Evolutionary conservation across 441 rosid genomes (phyloP).

Genomic region (Syzygium malaccense): DNA sequence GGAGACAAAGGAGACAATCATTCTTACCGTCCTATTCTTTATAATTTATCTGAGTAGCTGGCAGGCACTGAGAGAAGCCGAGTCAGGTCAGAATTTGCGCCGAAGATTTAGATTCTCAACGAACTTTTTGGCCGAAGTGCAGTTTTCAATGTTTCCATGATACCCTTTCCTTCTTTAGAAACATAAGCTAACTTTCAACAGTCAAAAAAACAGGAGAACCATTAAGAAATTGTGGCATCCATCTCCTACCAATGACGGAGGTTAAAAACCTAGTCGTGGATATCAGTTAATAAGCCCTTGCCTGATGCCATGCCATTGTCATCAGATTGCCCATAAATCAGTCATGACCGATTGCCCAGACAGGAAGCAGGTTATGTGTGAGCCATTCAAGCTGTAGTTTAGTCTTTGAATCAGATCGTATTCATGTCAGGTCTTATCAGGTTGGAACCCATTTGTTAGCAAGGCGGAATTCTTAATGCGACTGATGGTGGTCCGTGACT

Average conservation of each 20-base stretch:
- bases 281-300: background rate
- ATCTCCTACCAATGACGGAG: background rate
- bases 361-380: background rate
- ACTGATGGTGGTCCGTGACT: background rate
- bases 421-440: background rate
- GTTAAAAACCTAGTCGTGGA: background rate
- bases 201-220: background rate
- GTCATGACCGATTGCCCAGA: background rate
- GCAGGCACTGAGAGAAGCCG: background rate
- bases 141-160: background rate
- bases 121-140: background rate
- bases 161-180: background rate
- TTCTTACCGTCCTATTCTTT: background rate
- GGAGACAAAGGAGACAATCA: background rate
- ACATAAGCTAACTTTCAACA: background rate
- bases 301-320: background rate
- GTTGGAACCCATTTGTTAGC: too few species aligned
- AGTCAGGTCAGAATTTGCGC: background rate
- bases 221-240: background rate
- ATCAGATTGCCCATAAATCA: background rate
- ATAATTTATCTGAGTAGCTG: background rate
- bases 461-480: background rate
- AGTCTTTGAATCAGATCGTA: background rate
- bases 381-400: background rate
- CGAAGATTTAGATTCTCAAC: background rate